Percentiles rank a stretch among this genome's conserved stretches.
Conservation (phyloP, 2,329 filamentous ascomycete genomes). For the Colletotrichum costaricense region DNA sequence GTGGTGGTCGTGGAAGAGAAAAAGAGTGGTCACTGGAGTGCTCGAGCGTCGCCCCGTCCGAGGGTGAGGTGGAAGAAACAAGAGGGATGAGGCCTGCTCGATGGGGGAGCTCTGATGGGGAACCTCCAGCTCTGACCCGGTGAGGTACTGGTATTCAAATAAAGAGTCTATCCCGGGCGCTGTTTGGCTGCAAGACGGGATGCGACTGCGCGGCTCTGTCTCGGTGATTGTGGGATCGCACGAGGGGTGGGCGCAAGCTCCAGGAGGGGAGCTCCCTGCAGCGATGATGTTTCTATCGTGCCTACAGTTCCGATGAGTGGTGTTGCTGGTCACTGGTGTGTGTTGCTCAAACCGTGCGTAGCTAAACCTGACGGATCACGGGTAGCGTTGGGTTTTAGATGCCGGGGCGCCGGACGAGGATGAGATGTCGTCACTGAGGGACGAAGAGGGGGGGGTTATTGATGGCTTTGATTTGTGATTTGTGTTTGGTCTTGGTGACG, state of each 20-base stretch:
- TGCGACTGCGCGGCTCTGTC: constrained; percentile 29
- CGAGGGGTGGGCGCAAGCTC: constrained; percentile 9
- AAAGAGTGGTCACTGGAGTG: background rate
- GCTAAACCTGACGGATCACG: background rate
- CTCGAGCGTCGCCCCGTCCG: constrained; percentile 3
- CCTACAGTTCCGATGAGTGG: constrained; percentile 13
- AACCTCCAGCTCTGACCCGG: background rate
- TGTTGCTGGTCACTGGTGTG: background rate
- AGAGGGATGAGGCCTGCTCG: constrained; percentile 8
- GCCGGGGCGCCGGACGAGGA: background rate
- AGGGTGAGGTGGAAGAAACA: background rate
- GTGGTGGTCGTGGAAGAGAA: background rate
- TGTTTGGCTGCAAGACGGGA: background rate
- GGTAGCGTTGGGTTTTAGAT: background rate
- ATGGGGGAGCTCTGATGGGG: background rate
- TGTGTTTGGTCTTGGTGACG: background rate
- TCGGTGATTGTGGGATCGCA: constrained; percentile 3
- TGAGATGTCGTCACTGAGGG: background rate
- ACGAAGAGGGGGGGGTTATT: background rate
- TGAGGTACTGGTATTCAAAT: background rate
- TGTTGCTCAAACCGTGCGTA: background rate
- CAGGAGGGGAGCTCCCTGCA: constrained; percentile 20
- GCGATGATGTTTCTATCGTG: constrained; percentile 5
- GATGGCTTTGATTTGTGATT: background rate
- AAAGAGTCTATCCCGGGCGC: background rate